These are phyloP conservation scores for Rosa chinensis DNA, from an alignment of 306 rosid genomes.

Conservation along the genomic window DNA sequence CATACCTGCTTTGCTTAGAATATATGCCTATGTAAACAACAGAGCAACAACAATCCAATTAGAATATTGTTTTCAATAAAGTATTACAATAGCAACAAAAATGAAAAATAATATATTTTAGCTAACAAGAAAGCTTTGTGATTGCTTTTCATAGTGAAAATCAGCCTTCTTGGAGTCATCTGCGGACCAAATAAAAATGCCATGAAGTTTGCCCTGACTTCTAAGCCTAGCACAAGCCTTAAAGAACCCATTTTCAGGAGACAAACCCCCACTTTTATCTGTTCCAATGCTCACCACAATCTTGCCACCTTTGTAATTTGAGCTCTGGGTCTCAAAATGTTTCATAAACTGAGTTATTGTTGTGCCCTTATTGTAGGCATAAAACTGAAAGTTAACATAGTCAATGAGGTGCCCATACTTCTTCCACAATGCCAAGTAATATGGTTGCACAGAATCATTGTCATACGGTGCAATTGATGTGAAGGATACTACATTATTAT, in stretches of 20 bases:
- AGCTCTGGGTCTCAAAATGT: conserved; percentile 24
- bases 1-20: not conserved
- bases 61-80: not conserved
- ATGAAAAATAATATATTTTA: not conserved
- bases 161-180: conserved; percentile 20
- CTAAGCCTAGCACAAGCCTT: conserved; percentile 24
- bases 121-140: conserved; percentile 17
- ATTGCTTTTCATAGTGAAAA: conserved; percentile 28
- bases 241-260: conserved; percentile 31
- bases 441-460: conserved; percentile 8
- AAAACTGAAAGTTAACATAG: conserved; percentile 29
- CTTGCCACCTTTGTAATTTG: conserved; percentile 26
- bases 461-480: conserved; percentile 36
- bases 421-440: conserved; percentile 34
- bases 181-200: conserved; percentile 31
- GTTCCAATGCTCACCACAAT: conserved; percentile 28
- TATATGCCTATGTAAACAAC: not conserved
- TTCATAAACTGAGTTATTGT: conserved; percentile 15
- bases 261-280: conserved; percentile 27
- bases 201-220: conserved; percentile 20
- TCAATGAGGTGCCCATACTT: conserved; percentile 25
- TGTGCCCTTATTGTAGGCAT: conserved; percentile 26
- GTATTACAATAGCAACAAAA: not conserved
- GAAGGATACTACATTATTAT: conserved; percentile 21
- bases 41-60: not conserved